Evolutionary conservation across 2,329 filamentous ascomycete species (phyloP), one percentile per base, ranked within the genome.

Genomic region (Dactylellina haptotyla): DNA sequence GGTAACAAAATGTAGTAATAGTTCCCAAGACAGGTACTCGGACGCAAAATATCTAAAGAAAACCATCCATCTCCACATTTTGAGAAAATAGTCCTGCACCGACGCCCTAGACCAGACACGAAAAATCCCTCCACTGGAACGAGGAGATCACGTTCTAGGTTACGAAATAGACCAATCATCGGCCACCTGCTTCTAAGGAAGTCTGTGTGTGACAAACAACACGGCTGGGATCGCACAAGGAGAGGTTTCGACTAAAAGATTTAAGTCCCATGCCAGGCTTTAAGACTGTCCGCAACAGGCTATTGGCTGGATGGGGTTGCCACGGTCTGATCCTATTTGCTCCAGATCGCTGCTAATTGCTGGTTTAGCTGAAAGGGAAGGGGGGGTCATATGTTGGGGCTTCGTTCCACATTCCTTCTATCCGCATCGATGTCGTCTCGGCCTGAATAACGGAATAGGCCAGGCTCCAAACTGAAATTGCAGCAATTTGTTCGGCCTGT

Each of bases 191-290:
- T 59, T 39, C 26, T 59, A 30, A 53, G 46, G 53, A 28, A 46
- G 65, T 54, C 59, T 72, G 67, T 72, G n/a, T n/a, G 67, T 72
- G 59, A 72, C 67, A 72, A 59, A 72, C 67, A 72, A 72, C 67
- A 64, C 67, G 50, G 50, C 50, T 39, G 50, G 50, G 50, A 20
- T 28, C 28, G 25, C 62, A 66, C 62, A 57, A 57, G 50, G 50
- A 64, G 48, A 64, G 37, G 62, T 66, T 66, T 66, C 37, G 53
- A 37, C 63, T 43, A 59, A 37, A 57, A 32, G 25, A 45, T 45
- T 43, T 18, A 32, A 39, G 25, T 28, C 45, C 57, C 57, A 62
- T 62, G 50, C 39, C 28, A n/a, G 32, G 23, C 16, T 51, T 50
- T 34, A 48, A 50, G 30, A 50, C 43, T 32, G 57, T 59, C 32